A percentile compares a stretch with the other conserved stretches of the same genome.
Evolutionary conservation across 306 rosid genomes (phyloP).

Genomic region (Quercus berberidifolia): DNA sequence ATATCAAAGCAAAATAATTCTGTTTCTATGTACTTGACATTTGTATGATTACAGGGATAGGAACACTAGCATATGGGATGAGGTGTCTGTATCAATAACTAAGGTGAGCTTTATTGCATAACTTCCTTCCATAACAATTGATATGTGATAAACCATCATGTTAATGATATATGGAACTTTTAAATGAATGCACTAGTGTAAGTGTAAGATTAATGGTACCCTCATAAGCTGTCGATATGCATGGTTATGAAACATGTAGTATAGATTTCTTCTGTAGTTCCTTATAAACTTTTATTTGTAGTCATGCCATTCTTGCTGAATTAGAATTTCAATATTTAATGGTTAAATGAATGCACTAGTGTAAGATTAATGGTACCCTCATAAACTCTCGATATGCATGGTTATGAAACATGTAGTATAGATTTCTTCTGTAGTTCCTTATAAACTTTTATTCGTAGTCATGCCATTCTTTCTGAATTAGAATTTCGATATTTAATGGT

Average conservation of each 20-base stretch:
- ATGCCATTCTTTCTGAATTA: no score
- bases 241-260: conserved; percentile 3
- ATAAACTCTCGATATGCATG: no score
- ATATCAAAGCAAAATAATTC: not conserved
- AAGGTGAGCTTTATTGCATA: conserved; percentile 64
- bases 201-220: not conserved
- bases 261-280: conserved; percentile 8
- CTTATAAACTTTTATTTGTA: not conserved
- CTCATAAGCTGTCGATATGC: not conserved
- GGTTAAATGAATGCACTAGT: not conserved
- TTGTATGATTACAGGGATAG: conserved; percentile 63
- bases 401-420: no score
- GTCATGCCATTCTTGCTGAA: conserved; percentile 7
- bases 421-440: no score
- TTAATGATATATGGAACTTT: not conserved
- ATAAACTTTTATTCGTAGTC: no score
- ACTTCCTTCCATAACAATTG: conserved; percentile 7
- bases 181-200: not conserved
- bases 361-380: no score
- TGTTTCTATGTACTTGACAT: conserved; percentile 20
- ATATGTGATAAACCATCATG: not conserved
- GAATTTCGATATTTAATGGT: conserved; percentile 1
- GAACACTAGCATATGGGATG: conserved; percentile 98
- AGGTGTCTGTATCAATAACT: conserved; percentile 63
- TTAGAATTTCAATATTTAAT: conserved; percentile 8